Evolutionary conservation across 306 rosid species (phyloP).

Genomic region (Nissolia schottii): DNA sequence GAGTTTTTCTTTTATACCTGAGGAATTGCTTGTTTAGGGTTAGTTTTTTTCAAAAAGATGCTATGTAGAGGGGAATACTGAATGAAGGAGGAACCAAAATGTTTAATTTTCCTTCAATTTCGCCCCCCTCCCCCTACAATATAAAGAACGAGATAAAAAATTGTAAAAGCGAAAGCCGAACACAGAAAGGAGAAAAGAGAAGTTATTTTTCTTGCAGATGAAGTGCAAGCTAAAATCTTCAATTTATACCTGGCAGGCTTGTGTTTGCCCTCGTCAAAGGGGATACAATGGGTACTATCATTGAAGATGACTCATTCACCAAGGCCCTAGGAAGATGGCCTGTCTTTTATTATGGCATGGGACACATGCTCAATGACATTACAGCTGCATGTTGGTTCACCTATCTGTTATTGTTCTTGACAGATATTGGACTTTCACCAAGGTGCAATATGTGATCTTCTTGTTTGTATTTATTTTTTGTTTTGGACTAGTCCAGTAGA

Average conservation of each 20-base stretch:
- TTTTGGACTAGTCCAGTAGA: background rate
- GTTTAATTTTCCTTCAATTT: background rate
- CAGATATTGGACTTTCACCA: slow-evolving; percentile 85
- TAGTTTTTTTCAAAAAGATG: background rate
- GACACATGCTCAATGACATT: slow-evolving; percentile 98
- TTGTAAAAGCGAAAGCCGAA: background rate
- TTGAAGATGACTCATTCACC: slow-evolving; percentile 44
- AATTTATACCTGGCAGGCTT: slow-evolving; percentile 43
- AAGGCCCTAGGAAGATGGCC: slow-evolving; percentile 67
- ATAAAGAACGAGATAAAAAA: background rate
- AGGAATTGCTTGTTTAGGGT: background rate
- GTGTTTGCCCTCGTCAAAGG: slow-evolving; percentile 9
- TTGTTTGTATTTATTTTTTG: background rate
- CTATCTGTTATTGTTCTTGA: slow-evolving; percentile 77
- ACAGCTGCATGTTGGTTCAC: slow-evolving; percentile 98
- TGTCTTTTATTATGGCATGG: slow-evolving; percentile 75
- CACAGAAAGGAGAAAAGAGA: background rate
- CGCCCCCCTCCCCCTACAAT: background rate
- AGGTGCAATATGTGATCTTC: slow-evolving; percentile 41
- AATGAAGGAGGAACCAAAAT: background rate
- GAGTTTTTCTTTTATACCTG: background rate
- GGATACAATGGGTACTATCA: slow-evolving; percentile 36
- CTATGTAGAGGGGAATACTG: background rate
- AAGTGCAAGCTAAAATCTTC: slow-evolving; percentile 13
- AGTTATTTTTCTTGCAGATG: background rate